Conservation (phyloP, 176 grass and related monocot genomes). For the Alloteropsis semialata region DNA sequence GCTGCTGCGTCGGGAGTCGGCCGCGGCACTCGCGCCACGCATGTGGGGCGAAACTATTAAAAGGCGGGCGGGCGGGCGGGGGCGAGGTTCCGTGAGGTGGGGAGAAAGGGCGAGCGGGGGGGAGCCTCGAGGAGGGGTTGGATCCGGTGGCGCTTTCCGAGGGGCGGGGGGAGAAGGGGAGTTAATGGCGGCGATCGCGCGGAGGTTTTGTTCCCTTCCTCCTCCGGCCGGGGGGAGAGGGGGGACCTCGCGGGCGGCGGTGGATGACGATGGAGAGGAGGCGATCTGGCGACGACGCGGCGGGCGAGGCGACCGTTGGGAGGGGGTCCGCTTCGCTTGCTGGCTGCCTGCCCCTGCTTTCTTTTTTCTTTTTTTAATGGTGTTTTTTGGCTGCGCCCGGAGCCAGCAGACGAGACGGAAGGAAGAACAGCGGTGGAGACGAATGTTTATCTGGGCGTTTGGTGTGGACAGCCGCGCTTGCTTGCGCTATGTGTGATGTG, state of each 20-base stretch:
- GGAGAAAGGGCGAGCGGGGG: constrained; percentile 8
- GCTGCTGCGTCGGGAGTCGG: background rate
- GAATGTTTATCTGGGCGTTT: background rate
- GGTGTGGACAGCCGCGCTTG: background rate
- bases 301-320: constrained; percentile 33
- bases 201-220: background rate
- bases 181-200: constrained; percentile 39
- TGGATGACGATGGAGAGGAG: background rate
- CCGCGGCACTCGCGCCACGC: constrained; percentile 14
- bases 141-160: constrained; percentile 53
- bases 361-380: background rate
- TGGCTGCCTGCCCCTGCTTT: background rate
- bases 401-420: background rate
- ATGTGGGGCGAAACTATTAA: background rate
- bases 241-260: constrained; percentile 6
- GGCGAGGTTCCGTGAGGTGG: constrained; percentile 3
- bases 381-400: background rate
- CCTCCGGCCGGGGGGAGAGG: background rate
- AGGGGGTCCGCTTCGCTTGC: background rate
- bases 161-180: background rate
- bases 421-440: background rate
- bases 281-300: background rate
- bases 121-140: background rate
- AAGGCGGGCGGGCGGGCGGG: background rate
- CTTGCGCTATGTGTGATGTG: background rate